Evolutionary conservation across 768 basidiomycete genomes (phyloP).

Genomic region (Tylopilus sp.): DNA sequence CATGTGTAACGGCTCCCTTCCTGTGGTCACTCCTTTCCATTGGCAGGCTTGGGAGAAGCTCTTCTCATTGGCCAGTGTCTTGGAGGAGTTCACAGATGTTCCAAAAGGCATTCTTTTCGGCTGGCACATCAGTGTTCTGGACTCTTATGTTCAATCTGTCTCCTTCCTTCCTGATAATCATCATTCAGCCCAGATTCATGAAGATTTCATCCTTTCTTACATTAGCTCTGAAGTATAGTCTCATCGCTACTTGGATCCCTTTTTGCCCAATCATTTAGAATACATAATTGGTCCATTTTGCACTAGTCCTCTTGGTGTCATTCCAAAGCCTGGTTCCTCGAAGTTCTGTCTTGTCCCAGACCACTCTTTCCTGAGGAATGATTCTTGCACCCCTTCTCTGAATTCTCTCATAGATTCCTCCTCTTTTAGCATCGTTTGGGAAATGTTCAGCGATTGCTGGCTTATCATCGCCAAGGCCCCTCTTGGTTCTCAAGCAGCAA

Average conservation of each 20-base stretch:
- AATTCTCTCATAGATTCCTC: background rate
- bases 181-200: too few relatives aligned
- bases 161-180: too few relatives aligned
- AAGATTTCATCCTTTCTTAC: background rate
- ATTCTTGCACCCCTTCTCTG: background rate
- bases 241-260: background rate
- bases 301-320: constrained; percentile 38
- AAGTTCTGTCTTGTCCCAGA: constrained; percentile 34
- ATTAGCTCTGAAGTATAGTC: background rate
- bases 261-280: constrained; percentile 14
- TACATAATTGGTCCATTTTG: constrained; percentile 38
- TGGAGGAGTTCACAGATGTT: too few relatives aligned
- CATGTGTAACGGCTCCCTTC: too few relatives aligned
- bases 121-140: too few relatives aligned
- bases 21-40: too few relatives aligned
- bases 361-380: constrained; percentile 4
- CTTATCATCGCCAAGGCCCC: background rate
- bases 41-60: too few relatives aligned
- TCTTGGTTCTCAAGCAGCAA: background rate
- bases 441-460: background rate
- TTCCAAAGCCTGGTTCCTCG: constrained; percentile 32
- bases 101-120: too few relatives aligned
- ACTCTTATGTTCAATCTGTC: too few relatives aligned
- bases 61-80: too few relatives aligned
- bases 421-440: background rate